A percentile compares a stretch with the other conserved stretches of the same genome.
phyloP scores from a whole-genome alignment of 306 rosid species.

The Crotalaria pallida region DNA sequence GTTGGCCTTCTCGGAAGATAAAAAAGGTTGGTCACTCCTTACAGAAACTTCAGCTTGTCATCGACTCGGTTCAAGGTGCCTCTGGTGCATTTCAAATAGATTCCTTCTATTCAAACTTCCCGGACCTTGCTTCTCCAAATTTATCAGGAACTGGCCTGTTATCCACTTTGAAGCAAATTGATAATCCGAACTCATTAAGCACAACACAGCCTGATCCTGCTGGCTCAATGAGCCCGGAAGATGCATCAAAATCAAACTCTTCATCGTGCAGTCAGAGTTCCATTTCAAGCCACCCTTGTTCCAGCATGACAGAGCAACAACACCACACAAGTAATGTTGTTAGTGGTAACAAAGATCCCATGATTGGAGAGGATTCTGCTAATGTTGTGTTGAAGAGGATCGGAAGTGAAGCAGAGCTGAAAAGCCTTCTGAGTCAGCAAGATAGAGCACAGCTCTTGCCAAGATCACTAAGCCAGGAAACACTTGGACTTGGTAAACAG shows the following conservation, averaged over 20 bases:
- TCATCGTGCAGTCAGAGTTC: slow-evolving; percentile 70
- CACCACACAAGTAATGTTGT: slow-evolving; percentile 18
- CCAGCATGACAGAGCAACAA: slow-evolving; percentile 51
- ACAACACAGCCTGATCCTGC: slow-evolving; percentile 33
- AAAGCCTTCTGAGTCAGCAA: slow-evolving; percentile 29
- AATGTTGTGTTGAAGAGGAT: slow-evolving; percentile 51
- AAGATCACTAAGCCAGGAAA: slow-evolving; percentile 64
- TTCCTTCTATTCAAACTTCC: slow-evolving; percentile 75
- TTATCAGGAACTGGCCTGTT: slow-evolving; percentile 41
- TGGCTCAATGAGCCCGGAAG: slow-evolving; percentile 41
- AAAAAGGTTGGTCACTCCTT: slow-evolving; percentile 97
- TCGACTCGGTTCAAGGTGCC: slow-evolving; percentile 85
- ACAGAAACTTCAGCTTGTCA: slow-evolving; percentile 82
- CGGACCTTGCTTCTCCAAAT: slow-evolving; percentile 71
- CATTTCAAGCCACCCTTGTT: slow-evolving; percentile 72
- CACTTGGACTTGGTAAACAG: slow-evolving; percentile 43
- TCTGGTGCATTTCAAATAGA: slow-evolving; percentile 81
- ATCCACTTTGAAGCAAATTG: slow-evolving; percentile 51
- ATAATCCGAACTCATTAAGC: slow-evolving; percentile 35
- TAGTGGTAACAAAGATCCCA: slow-evolving; percentile 33
- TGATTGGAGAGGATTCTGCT: slow-evolving; percentile 32
- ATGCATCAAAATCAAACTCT: slow-evolving; percentile 57
- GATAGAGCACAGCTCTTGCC: slow-evolving; percentile 35
- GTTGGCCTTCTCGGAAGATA: slow-evolving; percentile 97
- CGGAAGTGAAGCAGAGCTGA: slow-evolving; percentile 65